Conservation (phyloP, 768 basidiomycete genomes). For the Peribolospora baueri region DNA sequence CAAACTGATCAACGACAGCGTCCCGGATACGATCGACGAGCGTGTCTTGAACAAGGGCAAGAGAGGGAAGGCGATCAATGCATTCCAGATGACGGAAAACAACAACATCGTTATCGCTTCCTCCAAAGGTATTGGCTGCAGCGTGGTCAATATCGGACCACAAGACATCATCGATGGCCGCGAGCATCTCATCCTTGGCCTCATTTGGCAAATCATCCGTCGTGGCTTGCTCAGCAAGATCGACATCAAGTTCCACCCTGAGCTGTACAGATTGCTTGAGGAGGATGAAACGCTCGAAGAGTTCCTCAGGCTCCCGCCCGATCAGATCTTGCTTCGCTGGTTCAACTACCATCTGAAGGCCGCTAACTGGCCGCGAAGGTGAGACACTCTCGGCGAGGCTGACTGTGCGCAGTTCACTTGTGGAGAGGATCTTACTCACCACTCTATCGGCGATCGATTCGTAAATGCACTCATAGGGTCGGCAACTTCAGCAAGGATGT, state of each 20-base stretch:
- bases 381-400: slow-evolving; percentile 4
- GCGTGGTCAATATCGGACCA: slow-evolving; percentile 93
- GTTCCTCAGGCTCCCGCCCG: slow-evolving; percentile 72
- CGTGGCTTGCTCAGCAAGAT: slow-evolving; percentile 79
- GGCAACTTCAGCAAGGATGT: slow-evolving; percentile 96
- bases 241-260: slow-evolving; percentile 94
- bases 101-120: slow-evolving; percentile 99
- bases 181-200: slow-evolving; percentile 85
- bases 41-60: slow-evolving; percentile 89
- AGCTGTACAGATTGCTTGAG: slow-evolving; percentile 82
- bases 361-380: slow-evolving; percentile 75
- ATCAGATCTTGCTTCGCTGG: slow-evolving; percentile 94
- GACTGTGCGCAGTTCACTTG: neutral
- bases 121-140: slow-evolving; percentile 91
- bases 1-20: slow-evolving; percentile 97
- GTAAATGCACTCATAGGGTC: slow-evolving; percentile 31
- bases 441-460: neutral
- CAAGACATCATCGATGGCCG: slow-evolving; percentile 73
- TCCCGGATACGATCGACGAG: slow-evolving; percentile 94
- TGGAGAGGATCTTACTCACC: neutral
- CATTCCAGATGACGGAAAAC: slow-evolving; percentile 98
- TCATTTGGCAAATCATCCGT: slow-evolving; percentile 97
- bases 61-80: slow-evolving; percentile 37
- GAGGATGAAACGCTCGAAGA: slow-evolving; percentile 96
- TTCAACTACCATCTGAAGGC: slow-evolving; percentile 97